phyloP scores from a whole-genome alignment of 306 rosid genomes.

The Clitoria ternatea region DNA sequence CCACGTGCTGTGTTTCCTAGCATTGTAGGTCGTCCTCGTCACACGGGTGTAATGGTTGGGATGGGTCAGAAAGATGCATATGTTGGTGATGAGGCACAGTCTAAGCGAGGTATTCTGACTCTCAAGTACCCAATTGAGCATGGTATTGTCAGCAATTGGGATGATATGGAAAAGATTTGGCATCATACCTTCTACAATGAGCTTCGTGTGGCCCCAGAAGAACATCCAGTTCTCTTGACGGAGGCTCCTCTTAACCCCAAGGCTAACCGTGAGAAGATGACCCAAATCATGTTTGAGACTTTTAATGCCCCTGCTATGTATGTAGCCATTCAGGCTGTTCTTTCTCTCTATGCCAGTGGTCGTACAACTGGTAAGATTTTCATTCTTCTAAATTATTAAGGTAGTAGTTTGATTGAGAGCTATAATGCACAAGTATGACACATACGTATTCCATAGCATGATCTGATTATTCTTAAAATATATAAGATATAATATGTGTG shows the following conservation, averaged over 20 bases:
- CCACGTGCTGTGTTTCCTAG: constrained; percentile 90
- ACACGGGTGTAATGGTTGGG: constrained; percentile 94
- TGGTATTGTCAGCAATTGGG: constrained; percentile 73
- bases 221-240: constrained; percentile 88
- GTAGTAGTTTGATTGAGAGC: neutral
- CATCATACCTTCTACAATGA: constrained; percentile 73
- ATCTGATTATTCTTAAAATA: too few species aligned
- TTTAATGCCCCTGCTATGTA: constrained; percentile 97
- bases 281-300: constrained; percentile 97
- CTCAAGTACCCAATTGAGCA: constrained; percentile 89
- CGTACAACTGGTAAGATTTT: constrained; percentile 81
- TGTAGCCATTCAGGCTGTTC: constrained; percentile 98
- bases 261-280: constrained; percentile 97
- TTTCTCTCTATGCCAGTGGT: constrained; percentile 93
- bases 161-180: constrained; percentile 43
- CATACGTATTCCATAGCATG: too few species aligned
- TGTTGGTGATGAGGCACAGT: constrained; percentile 73
- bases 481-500: too few species aligned
- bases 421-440: too few species aligned
- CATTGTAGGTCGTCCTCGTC: constrained; percentile 90
- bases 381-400: too few species aligned
- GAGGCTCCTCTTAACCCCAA: constrained; percentile 98
- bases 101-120: constrained; percentile 84
- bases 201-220: constrained; percentile 97
- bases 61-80: constrained; percentile 77